Evolutionary conservation across 768 basidiomycete genomes (phyloP).

Genomic region (Lepiota subincarnata): DNA sequence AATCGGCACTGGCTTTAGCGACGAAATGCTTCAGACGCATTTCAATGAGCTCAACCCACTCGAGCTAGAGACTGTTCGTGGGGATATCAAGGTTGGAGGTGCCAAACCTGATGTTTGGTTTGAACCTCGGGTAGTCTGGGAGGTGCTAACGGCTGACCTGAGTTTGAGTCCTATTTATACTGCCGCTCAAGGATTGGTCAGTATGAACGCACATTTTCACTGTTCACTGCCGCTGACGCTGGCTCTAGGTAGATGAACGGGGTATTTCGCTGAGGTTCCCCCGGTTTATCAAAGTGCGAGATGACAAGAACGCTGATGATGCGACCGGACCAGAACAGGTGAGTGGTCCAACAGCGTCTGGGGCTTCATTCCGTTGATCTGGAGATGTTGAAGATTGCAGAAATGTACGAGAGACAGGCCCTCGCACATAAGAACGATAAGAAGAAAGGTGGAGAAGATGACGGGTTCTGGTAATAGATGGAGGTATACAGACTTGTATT

Average conservation of each 20-base stretch:
- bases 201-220: constrained; percentile 22
- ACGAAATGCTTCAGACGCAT: constrained; percentile 80
- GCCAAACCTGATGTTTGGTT: constrained; percentile 99
- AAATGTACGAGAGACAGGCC: constrained; percentile 90
- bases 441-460: constrained; percentile 71
- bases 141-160: constrained; percentile 94
- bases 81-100: constrained; percentile 84
- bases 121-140: constrained; percentile 97
- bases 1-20: constrained; percentile 97
- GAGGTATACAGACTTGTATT: constrained; percentile 21
- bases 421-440: constrained; percentile 71
- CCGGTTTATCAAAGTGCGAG: constrained; percentile 85
- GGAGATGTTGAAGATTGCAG: constrained; percentile 61
- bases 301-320: constrained; percentile 91
- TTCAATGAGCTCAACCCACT: constrained; percentile 79
- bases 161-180: constrained; percentile 95
- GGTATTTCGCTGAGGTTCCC: constrained; percentile 97
- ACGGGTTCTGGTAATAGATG: constrained; percentile 68
- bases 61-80: constrained; percentile 63
- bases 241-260: constrained; percentile 68
- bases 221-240: constrained; percentile 2
- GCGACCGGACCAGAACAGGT: constrained; percentile 93
- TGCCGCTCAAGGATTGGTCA: constrained; percentile 86
- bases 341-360: constrained; percentile 15
- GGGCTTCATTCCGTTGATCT: not conserved